Evolutionary conservation across 2,329 filamentous ascomycete genomes (phyloP), one percentile per base, ranked within the genome.

Genomic region (Graphiopsis chlorocephala): DNA sequence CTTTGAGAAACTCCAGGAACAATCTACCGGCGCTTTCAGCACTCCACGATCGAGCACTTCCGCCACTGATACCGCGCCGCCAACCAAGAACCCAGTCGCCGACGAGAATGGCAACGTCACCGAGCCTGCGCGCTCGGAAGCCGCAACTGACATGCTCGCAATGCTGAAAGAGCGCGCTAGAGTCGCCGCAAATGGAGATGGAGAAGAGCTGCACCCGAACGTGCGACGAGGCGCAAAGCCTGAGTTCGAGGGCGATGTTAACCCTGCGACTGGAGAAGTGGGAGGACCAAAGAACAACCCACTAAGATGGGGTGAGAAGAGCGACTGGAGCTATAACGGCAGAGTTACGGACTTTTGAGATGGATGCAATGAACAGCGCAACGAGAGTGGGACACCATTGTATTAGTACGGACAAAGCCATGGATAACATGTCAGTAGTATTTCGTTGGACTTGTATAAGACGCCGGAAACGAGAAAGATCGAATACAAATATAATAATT

Each of bases 201-300:
- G 87, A 66, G 86, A 88, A 64, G 85, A 89, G 66, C 76, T 90
- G 23, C 89, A 91, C 74, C 88, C 88, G 0, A 88, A 92, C 75
- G 80, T 94, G 64, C 83, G 89, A 68, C 82, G 88, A 68, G 94
- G 94, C 38, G 90, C 93, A 50, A 86, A 88, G 72, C 93, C 95
- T 1, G 94, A 98, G 80, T 99, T 99, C 72, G 88, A 94, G 70
- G 95, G 95, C 65, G 93, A 98, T 62, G 84, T 83, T 63, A 98
- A 99, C 77, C 95, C 95, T 2, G 90, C 89, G 82, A 99, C 95
- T 1, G 95, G 95, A 26, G 95, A 99, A 83, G 87, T 97, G 12
- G 95, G 95, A 6, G 95, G 95, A 0, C 95, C 95, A 6, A 99
- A 98, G 87, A 98, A 96, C 75, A 94, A 99, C 79, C 95, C 95